Evolutionary conservation across 1,139 yeast genomes (phyloP).

Genomic region (Torulaspora globosa): DNA sequence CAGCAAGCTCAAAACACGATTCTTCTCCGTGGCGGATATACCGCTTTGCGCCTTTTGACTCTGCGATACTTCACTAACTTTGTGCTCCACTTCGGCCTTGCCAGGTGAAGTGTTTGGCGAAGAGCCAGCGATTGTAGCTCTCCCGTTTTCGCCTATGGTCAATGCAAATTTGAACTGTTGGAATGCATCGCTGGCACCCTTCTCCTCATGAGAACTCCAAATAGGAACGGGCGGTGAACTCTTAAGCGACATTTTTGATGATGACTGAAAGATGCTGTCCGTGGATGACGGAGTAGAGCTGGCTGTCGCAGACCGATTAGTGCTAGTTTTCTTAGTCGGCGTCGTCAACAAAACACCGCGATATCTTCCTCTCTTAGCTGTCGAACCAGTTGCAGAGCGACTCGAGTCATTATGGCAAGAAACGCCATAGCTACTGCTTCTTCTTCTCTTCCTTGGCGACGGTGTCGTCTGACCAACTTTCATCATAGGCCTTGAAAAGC

Average conservation of each 20-base stretch:
- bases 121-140: conserved; percentile 25
- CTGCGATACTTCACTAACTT: neutral
- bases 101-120: conserved; percentile 9
- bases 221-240: conserved; percentile 24
- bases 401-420: neutral
- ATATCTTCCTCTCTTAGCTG: conserved; percentile 28
- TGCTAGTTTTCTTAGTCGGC: conserved; percentile 20
- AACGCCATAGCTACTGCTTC: conserved; percentile 5
- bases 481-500: conserved; percentile 36
- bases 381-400: conserved; percentile 10
- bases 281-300: conserved; percentile 20
- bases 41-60: conserved; percentile 1
- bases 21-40: conserved; percentile 18
- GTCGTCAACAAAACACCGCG: conserved; percentile 32
- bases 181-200: conserved; percentile 3
- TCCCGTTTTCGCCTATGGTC: conserved; percentile 27
- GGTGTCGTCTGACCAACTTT: conserved; percentile 31
- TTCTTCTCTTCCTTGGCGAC: conserved; percentile 26
- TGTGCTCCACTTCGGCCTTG: conserved; percentile 2
- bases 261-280: conserved; percentile 24
- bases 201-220: conserved; percentile 9
- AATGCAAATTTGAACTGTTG: conserved; percentile 21
- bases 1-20: conserved; percentile 25
- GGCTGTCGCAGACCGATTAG: conserved; percentile 14
- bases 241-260: conserved; percentile 19